phyloP scores from a whole-genome alignment of 306 rosid species.

The Parietaria judaica region DNA sequence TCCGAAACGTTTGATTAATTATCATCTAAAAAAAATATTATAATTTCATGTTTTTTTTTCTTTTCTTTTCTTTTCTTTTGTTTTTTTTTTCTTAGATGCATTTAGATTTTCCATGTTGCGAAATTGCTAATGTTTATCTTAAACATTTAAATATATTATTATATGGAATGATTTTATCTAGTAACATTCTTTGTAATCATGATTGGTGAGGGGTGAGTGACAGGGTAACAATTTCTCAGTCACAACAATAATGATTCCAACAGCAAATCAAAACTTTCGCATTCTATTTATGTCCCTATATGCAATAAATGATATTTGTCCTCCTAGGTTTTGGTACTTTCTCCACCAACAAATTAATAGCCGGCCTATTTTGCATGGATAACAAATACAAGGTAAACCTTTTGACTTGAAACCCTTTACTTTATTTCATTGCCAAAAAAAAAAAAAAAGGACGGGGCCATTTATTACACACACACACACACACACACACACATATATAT shows the following conservation, averaged over 20 bases:
- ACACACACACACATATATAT: too few species aligned
- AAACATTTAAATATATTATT: too few species aligned
- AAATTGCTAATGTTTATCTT: too few species aligned
- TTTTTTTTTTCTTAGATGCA: too few species aligned
- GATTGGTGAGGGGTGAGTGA: not conserved
- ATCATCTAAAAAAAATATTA: too few species aligned
- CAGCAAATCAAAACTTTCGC: not conserved
- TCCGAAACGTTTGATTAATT: too few species aligned
- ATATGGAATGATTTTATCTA: not conserved
- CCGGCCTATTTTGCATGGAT: slow-evolving; percentile 17
- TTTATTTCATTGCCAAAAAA: not conserved
- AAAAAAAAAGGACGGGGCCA: too few species aligned
- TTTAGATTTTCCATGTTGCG: too few species aligned
- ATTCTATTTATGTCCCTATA: not conserved
- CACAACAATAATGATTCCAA: not conserved
- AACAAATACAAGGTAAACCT: slow-evolving; percentile 2
- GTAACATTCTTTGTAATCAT: not conserved
- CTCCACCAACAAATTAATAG: not conserved
- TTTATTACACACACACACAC: too few species aligned
- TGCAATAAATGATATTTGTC: not conserved
- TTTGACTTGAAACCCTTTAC: not conserved
- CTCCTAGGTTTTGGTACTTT: not conserved
- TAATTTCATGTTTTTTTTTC: too few species aligned
- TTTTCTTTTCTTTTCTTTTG: too few species aligned
- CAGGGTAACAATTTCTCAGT: not conserved